Evolutionary conservation across 441 rosid genomes (phyloP), one percentile per base, ranked within the genome.

Genomic region (Aleurites moluccanus): DNA sequence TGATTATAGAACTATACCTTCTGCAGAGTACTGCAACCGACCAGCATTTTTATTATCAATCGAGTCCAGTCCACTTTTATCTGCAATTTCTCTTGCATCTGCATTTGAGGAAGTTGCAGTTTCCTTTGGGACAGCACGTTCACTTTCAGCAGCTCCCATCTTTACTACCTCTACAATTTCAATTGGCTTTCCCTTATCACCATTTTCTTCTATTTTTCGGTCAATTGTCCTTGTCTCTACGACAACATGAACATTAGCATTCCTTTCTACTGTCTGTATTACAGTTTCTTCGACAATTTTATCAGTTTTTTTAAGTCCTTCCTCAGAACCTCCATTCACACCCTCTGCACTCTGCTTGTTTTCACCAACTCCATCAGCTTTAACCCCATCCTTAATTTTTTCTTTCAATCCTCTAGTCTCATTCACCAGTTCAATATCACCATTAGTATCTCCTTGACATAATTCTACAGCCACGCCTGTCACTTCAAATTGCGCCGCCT

Each of bases 391-490:
- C 62, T 81, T 78, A 44, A 83, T 81, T 49, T 64, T 85, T 78
- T 90, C 90, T 49, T 81, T 16, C 78, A 89, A 77, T 33, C 83
- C 86, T 13, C 56, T 85, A 0, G 89, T 83, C 76, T 82, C 90
- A 69, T 75, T 80, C 28, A 56, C 78, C 53, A 85, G 18, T 77
- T 88, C 82, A 44, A 73, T 80, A 28, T 80, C 82, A 28, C 68
- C 78, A 21, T 40, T 23, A 16, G 69, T 83, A 73, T 25, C 63
- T 62, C 55, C 69, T 65, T 42, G 59, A 67, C 30, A 63, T 63
- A 80, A 35, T 47, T 84, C 83, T 27, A 85, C 62, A 69, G 53
- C 75, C 45, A 83, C 59, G 55, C 74, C 67, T 27, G 73, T 73
- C 25, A 66, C 78, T 69, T 84, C 86, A 72, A 80, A 44, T 6